A percentile compares a stretch with the other conserved stretches of the same genome.
Conservation (phyloP, 139 green algal species). For the Medakamo hakoo region DNA sequence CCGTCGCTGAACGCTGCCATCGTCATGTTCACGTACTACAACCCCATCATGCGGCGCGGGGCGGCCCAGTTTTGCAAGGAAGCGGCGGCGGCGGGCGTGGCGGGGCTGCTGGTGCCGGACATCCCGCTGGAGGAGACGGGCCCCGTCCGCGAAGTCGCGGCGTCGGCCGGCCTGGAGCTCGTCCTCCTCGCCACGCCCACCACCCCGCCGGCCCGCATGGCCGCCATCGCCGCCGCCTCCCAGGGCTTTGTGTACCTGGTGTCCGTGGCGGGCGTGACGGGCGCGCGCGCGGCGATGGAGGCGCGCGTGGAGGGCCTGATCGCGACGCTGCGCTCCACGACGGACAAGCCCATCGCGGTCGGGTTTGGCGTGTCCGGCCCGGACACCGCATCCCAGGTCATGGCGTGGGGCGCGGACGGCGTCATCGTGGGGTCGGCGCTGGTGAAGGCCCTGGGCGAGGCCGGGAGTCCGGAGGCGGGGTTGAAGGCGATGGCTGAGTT, state of each 20-base stretch:
- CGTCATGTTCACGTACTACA: slow-evolving; percentile 98
- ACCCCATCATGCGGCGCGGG: slow-evolving; percentile 86
- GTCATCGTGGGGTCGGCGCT: slow-evolving; percentile 91
- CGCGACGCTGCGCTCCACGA: slow-evolving; percentile 43
- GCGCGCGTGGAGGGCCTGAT: slow-evolving; percentile 69
- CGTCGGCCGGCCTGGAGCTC: slow-evolving; percentile 68
- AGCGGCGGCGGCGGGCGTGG: slow-evolving; percentile 64
- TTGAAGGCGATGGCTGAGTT: slow-evolving; percentile 40
- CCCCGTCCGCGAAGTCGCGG: slow-evolving; percentile 42
- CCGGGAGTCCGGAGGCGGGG: slow-evolving; percentile 32
- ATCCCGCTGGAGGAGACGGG: slow-evolving; percentile 92
- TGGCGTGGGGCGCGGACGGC: slow-evolving; percentile 85
- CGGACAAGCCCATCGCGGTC: slow-evolving; percentile 75
- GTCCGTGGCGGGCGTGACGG: slow-evolving; percentile 80
- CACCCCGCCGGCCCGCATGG: slow-evolving; percentile 48
- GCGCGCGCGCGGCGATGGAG: slow-evolving; percentile 42
- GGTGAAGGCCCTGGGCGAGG: slow-evolving; percentile 70
- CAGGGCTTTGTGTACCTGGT: slow-evolving; percentile 98
- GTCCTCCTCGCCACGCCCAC: slow-evolving; percentile 86
- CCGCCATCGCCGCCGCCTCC: slow-evolving; percentile 58
- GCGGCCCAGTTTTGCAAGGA: slow-evolving; percentile 71
- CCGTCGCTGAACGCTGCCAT: slow-evolving; percentile 62
- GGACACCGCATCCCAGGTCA: slow-evolving; percentile 66
- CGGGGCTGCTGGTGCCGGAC: slow-evolving; percentile 90
- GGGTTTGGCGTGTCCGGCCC: slow-evolving; percentile 87